Evolutionary conservation across 257 asterid genomes (phyloP), one percentile per base, ranked within the genome.

Genomic region (Oldenlandia corymbosa): DNA sequence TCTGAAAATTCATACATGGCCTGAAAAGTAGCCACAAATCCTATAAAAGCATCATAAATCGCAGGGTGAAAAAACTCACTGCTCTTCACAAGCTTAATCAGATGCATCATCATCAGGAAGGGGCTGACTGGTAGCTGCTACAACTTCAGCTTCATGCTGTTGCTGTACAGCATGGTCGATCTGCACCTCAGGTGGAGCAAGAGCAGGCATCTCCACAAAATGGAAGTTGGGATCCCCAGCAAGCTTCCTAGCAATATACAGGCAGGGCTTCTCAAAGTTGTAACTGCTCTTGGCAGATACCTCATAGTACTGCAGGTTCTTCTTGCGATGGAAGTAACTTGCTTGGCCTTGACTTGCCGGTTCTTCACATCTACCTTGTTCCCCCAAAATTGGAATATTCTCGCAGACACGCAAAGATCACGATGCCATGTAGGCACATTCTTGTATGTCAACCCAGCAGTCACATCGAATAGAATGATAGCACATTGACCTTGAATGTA

Each of bases 401-500:
- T 90, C 97, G 66, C 97, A 89, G 20, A 89, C 96, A 70, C 96
- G 86, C 97, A 90, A 74, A 90, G 90, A 78, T 90, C 97, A 74
- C 97, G 90, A 66, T 90, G 97, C 97, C 97, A 90, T 16, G 94
- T 90, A 1, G 97, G 95, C 10, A 87, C 97, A 63, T 89, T 89
- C 81, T 89, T 89, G 81, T 86, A 89, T 21, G 96, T 89, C 79
- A 86, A 73, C 23, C 96, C 81, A 41, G 96, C 96, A 46, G 96
- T 89, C 4, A 89, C 96, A 62, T 88, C 96, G 65, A 88, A 88
- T 95, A 88, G 86, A 56, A 88, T 88, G 68, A 88, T 86, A 0
- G 97, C 97, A 64, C 97, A 87, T 65, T 90, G 97, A 49, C 97
- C 97, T 23, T 90, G 97, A 73, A 90, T 87, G 73, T 89, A 89